Base-by-base conservation (phyloP, 2,329 filamentous ascomycete genomes). In the Pseudogymnoascus sp. region DNA sequence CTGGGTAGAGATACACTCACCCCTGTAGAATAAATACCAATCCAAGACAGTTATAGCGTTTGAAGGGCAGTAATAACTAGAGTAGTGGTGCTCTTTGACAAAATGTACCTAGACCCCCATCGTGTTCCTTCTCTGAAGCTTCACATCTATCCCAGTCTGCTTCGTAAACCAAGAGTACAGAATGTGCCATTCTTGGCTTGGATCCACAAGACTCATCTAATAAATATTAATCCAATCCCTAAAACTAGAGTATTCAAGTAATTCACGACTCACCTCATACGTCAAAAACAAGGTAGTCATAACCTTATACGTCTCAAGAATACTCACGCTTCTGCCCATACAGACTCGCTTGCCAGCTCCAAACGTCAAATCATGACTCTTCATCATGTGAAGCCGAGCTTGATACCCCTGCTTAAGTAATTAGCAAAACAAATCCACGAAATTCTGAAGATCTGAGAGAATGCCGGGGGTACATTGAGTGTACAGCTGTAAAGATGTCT, bases 301-400 rank as follows among this genome's bases (percentile, higher is more conserved):
- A 11, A 81, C 69, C 68, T 83, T 82, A 65, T 77, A 77, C 2
- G 74, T 75, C 66, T 79, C 75, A 38, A 78, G 66, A 38, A 76
- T 68, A 0, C 73, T 75, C 44, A 80, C 65, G 62, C 78, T 70
- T 31, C 72, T 74, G 3, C 78, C 78, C 35, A 80, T 73, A 59
- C 77, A 80, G 8, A 74, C 69, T 0, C 78, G 71, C 1, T 72
- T 74, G 12, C 78, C 78, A 2, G 70, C 75, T 4, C 77, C 77
- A 67, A 80, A 80, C 0, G 72, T 71, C 28, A 78, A 67, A 65
- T 77, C 74, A 0, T 73, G 67, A 31, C 73, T 70, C 47, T 76
- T 76, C 75, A 78, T 79, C 5, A 66, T 65, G 7, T 68, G 65
- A 37, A 75, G 69, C 1, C 78, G 72, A 28, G 67, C 63, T 40